Base-by-base conservation (phyloP, 176 grass and related monocot species). In the Oryza australiensis region DNA sequence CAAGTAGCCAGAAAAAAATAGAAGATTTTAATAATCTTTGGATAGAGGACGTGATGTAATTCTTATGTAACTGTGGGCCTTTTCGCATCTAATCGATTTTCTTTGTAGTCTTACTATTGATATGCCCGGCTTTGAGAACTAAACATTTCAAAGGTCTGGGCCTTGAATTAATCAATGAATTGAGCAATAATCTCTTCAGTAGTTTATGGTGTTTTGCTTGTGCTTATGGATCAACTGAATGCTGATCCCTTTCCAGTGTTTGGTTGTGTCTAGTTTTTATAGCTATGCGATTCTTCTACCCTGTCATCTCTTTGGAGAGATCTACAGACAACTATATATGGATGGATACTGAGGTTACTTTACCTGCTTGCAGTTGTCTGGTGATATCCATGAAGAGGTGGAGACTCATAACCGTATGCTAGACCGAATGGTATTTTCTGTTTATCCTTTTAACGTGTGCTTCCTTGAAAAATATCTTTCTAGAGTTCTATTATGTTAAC, bases 381-480 rank as follows among this genome's bases (percentile, higher is more conserved):
- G 96, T 42, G 96, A 98, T 88, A 98, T 98, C 77, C 85, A 98
- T 81, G 90, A 91, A 86, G 96, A 98, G 75, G 96, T 95, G 69
- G 87, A 93, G 74, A 87, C 78, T 70, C 96, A 95, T 72, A 98
- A 95, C 85, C 79, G 80, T 33, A 84, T 88, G 82, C 90, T 98
- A 68, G 91, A 98, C 85, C 67, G 82, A 33, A 98, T 98, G 96
- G 96, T 98, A 93, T 69, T 16, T 66, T 75, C 22, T 69, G 30
- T 28, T 49, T 66, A 26, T 45, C 40, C 27, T 60, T 37, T n/a
- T 14, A 27, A 29, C 45, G 41, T 26, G 38, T n/a, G 69, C 51
- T 1, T 41, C 24, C 4, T 15, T 80, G 1, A 18, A 67, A 73
- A 28, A 65, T 78, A 5, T 70, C n/a, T 67, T 38, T 84, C 29